These are phyloP conservation scores for Myrica gale DNA, from an alignment of 306 rosid genomes.

Conservation along the genomic window DNA sequence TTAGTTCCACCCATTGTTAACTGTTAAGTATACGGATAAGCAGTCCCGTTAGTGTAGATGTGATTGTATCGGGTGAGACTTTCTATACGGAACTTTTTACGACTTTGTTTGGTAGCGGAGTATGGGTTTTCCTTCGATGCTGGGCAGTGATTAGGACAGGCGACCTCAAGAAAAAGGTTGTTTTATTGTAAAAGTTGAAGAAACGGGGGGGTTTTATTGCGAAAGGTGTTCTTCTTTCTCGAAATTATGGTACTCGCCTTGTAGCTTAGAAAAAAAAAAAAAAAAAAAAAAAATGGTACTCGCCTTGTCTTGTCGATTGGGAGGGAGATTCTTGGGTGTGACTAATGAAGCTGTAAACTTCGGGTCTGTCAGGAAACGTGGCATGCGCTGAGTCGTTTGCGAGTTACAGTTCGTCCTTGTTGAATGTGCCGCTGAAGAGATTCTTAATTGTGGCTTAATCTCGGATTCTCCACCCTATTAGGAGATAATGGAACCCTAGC, in stretches of 20 bases:
- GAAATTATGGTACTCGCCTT: background rate
- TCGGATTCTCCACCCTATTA: background rate
- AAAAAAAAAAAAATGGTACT: too few relatives aligned
- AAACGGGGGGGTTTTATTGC: background rate
- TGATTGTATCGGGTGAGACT: too few relatives aligned
- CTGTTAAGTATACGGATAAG: too few relatives aligned
- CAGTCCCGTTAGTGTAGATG: too few relatives aligned
- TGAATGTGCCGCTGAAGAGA: background rate
- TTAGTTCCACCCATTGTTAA: too few relatives aligned
- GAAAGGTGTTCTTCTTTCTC: background rate
- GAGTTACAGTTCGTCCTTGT: background rate
- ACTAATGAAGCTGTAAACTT: background rate
- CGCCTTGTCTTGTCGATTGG: background rate
- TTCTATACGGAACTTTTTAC: background rate
- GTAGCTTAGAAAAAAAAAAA: too few relatives aligned
- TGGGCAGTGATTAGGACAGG: background rate
- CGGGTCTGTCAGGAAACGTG: background rate
- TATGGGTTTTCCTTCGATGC: too few relatives aligned
- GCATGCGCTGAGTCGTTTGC: background rate
- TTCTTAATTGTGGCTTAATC: background rate
- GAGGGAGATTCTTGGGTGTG: background rate
- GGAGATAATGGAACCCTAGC: background rate
- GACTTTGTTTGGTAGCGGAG: background rate
- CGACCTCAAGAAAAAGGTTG: constrained; percentile 8
- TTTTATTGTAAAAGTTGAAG: background rate